Percentiles rank a stretch among this genome's conserved stretches.
These are phyloP conservation scores for Heliamphora exappendiculata DNA, from an alignment of 148 eudicot species.

Conservation along the genomic window DNA sequence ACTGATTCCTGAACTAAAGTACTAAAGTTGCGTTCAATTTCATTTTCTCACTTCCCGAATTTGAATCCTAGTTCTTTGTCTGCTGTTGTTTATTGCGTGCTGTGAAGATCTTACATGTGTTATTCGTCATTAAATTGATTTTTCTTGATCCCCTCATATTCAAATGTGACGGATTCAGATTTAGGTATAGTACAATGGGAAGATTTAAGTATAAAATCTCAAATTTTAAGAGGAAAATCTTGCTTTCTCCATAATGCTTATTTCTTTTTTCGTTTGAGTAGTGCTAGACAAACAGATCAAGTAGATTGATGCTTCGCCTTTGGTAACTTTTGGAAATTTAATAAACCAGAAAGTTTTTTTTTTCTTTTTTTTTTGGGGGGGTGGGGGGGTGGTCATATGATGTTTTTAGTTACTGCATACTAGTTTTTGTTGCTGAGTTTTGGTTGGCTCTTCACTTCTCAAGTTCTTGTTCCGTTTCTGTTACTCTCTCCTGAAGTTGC, in stretches of 20 bases:
- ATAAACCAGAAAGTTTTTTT: not conserved
- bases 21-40: not conserved
- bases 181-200: not conserved
- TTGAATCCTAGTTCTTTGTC: not conserved
- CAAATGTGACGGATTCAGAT: not conserved
- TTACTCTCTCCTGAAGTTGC: not conserved
- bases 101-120: not conserved
- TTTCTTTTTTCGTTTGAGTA: not conserved
- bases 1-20: slow-evolving; percentile 2
- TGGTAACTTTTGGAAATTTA: not conserved
- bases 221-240: not conserved
- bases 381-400: not conserved
- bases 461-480: not conserved
- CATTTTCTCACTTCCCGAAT: not conserved
- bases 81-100: not conserved
- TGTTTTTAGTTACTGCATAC: not conserved
- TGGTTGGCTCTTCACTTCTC: not conserved
- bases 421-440: not conserved
- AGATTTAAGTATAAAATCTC: not conserved
- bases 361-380: too few species aligned
- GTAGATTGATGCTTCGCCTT: not conserved
- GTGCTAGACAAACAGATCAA: not conserved
- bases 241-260: not conserved
- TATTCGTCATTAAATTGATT: not conserved
- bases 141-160: not conserved